phyloP scores from a whole-genome alignment of 1,139 yeast species.

The Saccharomycopsis hybrid region DNA sequence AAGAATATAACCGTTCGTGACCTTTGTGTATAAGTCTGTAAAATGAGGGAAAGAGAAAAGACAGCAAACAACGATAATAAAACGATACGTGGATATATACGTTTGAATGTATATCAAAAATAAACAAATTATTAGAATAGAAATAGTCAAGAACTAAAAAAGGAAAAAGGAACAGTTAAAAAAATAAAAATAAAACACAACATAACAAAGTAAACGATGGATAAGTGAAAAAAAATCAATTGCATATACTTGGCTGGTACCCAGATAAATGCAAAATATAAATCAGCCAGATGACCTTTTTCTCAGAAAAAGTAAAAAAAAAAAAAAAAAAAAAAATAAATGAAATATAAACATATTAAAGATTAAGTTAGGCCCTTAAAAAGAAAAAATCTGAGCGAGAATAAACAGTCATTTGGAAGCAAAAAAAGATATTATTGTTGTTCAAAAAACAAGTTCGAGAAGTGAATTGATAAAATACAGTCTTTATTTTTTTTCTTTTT shows the following conservation, averaged over 20 bases:
- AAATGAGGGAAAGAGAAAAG: neutral
- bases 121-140: neutral
- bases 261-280: too few species aligned
- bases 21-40: neutral
- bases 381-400: neutral
- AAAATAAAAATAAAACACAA: too few species aligned
- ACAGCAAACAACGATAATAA: neutral
- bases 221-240: too few species aligned
- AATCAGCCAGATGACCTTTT: too few species aligned
- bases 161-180: neutral
- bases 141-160: neutral
- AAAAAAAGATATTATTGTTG: too few species aligned
- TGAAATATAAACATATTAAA: too few species aligned
- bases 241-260: too few species aligned
- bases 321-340: too few species aligned
- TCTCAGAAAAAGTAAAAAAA: too few species aligned
- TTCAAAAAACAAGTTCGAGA: too few species aligned
- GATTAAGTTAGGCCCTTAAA: neutral
- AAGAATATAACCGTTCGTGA: conserved; percentile 2
- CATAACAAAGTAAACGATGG: too few species aligned
- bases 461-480: too few species aligned
- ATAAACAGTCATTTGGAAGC: neutral
- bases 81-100: neutral
- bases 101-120: neutral
- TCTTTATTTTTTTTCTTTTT: neutral